Evolutionary conservation across 495 filamentous ascomycete genomes (phyloP).

Genomic region (Glutinoglossum americanum): DNA sequence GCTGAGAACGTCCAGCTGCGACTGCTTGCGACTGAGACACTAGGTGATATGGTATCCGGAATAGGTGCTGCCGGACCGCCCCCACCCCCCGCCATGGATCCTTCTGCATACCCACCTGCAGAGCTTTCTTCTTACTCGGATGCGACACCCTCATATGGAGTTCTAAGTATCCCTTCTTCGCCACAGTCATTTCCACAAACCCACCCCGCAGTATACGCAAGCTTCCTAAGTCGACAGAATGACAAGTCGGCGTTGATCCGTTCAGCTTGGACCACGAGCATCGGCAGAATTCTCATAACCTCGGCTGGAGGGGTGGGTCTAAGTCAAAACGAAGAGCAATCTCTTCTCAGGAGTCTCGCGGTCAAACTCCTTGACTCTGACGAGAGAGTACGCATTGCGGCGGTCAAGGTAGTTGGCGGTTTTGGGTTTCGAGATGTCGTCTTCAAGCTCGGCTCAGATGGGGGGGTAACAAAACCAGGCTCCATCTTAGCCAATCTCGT

Average conservation of each 20-base stretch:
- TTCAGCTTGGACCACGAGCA: conserved; percentile 60
- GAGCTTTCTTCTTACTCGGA: conserved; percentile 37
- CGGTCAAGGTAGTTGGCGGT: conserved; percentile 55
- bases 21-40: conserved; percentile 70
- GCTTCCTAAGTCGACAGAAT: conserved; percentile 59
- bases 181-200: conserved; percentile 67
- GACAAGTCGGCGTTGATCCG: conserved; percentile 69
- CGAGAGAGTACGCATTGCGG: conserved; percentile 74
- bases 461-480: conserved; percentile 43
- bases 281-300: conserved; percentile 63
- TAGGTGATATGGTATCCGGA: conserved; percentile 82
- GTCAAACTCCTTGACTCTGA: conserved; percentile 73
- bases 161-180: conserved; percentile 57
- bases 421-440: conserved; percentile 63
- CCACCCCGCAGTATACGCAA: conserved; percentile 53
- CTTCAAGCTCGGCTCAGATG: conserved; percentile 51
- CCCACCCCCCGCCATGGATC: conserved; percentile 47
- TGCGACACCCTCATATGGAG: conserved; percentile 29
- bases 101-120: conserved; percentile 57
- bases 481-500: conserved; percentile 60
- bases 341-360: conserved; percentile 47
- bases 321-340: conserved; percentile 49
- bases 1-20: conserved; percentile 76
- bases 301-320: conserved; percentile 74
- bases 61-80: conserved; percentile 79